Percentiles rank a stretch among this genome's conserved stretches.
Conservation (phyloP, 2,329 filamentous ascomycete genomes). For the Lasiodiplodia citricola region DNA sequence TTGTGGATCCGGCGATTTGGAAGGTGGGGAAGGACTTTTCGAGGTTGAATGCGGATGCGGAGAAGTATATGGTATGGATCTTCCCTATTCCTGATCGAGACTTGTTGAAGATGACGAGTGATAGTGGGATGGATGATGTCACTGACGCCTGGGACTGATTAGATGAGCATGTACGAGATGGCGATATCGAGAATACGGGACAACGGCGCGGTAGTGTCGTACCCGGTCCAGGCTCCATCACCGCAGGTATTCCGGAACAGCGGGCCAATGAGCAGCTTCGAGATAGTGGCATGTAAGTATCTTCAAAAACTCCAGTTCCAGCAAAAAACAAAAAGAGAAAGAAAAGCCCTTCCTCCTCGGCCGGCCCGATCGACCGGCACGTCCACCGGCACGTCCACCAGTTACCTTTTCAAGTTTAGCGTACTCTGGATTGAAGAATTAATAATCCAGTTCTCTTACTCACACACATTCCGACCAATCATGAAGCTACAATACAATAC, state of each 20-base stretch:
- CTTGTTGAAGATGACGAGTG: not conserved
- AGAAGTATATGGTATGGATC: slow-evolving; percentile 43
- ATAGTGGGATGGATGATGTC: not conserved
- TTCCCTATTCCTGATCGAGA: not conserved
- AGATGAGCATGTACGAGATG: slow-evolving; percentile 44
- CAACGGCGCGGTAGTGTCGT: slow-evolving; percentile 43
- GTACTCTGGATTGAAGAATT: too few species aligned
- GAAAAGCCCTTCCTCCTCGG: too few species aligned
- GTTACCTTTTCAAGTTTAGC: too few species aligned
- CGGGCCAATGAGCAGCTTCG: slow-evolving; percentile 40
- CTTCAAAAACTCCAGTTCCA: too few species aligned
- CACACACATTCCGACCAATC: too few species aligned
- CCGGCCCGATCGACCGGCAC: too few species aligned
- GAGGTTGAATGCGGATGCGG: slow-evolving; percentile 42
- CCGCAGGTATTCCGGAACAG: slow-evolving; percentile 39
- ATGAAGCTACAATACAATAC: too few species aligned
- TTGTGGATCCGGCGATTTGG: slow-evolving; percentile 45
- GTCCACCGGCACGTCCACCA: too few species aligned
- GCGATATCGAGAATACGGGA: slow-evolving; percentile 43
- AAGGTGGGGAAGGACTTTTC: slow-evolving; percentile 41
- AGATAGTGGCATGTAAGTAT: slow-evolving; percentile 43
- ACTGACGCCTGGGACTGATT: slow-evolving; percentile 25
- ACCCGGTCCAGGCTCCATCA: slow-evolving; percentile 40
- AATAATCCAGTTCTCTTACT: too few species aligned
- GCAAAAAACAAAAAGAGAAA: not conserved